Evolutionary conservation across 129 eudicot species (phyloP).

Genomic region (carrot (Daucus carota)): DNA sequence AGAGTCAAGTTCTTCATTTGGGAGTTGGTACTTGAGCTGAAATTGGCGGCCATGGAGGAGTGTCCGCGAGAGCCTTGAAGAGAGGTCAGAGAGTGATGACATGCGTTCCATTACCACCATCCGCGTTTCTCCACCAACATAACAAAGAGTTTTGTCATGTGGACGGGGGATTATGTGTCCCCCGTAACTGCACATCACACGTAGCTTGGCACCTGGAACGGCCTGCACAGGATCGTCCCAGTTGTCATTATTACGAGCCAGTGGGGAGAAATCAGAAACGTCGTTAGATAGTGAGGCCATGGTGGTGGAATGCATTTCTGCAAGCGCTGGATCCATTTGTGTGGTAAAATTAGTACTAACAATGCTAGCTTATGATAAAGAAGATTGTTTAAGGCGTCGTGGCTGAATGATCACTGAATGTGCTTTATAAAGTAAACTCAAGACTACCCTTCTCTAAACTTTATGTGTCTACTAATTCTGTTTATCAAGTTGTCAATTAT

Average conservation of each 20-base stretch:
- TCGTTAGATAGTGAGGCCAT: slow-evolving; percentile 25
- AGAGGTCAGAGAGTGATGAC: slow-evolving; percentile 45
- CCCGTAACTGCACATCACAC: slow-evolving; percentile 89
- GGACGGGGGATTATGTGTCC: slow-evolving; percentile 93
- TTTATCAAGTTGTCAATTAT: not conserved
- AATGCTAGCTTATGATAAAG: slow-evolving; percentile 2
- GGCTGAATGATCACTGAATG: not conserved
- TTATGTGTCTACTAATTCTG: not conserved
- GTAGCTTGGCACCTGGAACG: slow-evolving; percentile 59
- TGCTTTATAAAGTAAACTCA: not conserved
- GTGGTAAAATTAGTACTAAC: not conserved
- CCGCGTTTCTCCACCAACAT: slow-evolving; percentile 84
- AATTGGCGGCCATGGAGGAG: slow-evolving; percentile 55
- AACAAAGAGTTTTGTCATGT: slow-evolving; percentile 72
- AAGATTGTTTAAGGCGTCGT: not conserved
- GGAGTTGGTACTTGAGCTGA: slow-evolving; percentile 63
- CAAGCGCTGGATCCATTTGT: slow-evolving; percentile 39
- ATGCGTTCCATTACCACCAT: slow-evolving; percentile 64
- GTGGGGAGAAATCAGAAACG: slow-evolving; percentile 54
- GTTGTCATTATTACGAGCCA: slow-evolving; percentile 25
- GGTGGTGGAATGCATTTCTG: slow-evolving; percentile 15
- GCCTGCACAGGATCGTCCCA: slow-evolving; percentile 56
- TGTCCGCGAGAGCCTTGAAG: slow-evolving; percentile 46
- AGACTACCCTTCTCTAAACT: not conserved
- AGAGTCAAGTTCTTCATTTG: slow-evolving; percentile 72